Percentiles rank a stretch among this genome's conserved stretches.
Evolutionary conservation across 2,329 filamentous ascomycete species (phyloP).

Genomic region (Cercospora zeae-maydis): DNA sequence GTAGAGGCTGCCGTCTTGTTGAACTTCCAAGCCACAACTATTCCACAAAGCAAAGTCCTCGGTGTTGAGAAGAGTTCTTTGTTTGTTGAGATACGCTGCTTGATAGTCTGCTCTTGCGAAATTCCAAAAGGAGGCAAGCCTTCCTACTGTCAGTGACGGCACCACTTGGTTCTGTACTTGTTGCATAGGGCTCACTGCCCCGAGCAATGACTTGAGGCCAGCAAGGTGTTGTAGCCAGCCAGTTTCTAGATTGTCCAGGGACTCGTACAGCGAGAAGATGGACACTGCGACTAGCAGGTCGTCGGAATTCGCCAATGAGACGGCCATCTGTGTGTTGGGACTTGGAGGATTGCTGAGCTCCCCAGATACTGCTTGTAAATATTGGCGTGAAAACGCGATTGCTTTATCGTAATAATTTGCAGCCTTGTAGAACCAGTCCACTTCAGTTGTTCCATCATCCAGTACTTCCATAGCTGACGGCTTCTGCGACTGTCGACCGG

Average conservation of each 20-base stretch:
- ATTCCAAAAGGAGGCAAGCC: constrained; percentile 63
- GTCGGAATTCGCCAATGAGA: constrained; percentile 48
- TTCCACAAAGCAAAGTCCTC: constrained; percentile 61
- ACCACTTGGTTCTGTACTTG: constrained; percentile 41
- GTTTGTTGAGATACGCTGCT: constrained; percentile 54
- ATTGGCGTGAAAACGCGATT: constrained; percentile 46
- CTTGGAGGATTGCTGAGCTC: constrained; percentile 26
- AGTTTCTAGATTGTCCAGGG: constrained; percentile 58
- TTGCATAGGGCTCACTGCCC: constrained; percentile 37
- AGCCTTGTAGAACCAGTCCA: constrained; percentile 59
- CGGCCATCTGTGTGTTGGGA: constrained; percentile 21
- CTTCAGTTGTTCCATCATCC: constrained; percentile 42
- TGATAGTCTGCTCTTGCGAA: constrained; percentile 52
- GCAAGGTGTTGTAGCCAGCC: constrained; percentile 60
- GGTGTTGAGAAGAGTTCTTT: constrained; percentile 58
- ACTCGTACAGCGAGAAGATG: constrained; percentile 64
- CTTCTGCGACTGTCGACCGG: constrained; percentile 47
- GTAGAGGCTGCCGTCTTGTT: constrained; percentile 48
- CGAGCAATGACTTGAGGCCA: constrained; percentile 60
- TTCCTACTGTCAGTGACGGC: constrained; percentile 51
- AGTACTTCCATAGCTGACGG: constrained; percentile 54
- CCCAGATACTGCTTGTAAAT: constrained; percentile 40
- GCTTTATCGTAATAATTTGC: constrained; percentile 57
- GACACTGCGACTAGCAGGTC: constrained; percentile 62
- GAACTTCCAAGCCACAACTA: constrained; percentile 58